Evolutionary conservation across 306 rosid species (phyloP), one percentile per base, ranked within the genome.

Genomic region (Leucaena leucocephala): DNA sequence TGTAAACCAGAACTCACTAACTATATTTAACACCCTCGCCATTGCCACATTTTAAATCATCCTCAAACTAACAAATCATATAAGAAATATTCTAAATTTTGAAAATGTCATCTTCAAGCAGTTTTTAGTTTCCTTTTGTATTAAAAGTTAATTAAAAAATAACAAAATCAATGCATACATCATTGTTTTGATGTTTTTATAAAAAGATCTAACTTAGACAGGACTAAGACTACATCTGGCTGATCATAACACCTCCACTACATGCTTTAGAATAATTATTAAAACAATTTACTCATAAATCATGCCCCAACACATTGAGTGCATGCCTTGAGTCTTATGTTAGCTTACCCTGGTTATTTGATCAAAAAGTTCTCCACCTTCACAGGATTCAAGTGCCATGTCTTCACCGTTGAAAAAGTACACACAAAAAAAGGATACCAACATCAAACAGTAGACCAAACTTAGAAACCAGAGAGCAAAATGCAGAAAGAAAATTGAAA

Each of bases 281-380:
- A 16, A 50, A 50, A 5, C 2, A 2, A 50, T 16, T 50, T 50
- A 50, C 21, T 50, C 57, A 50, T 5, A 15, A 50, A 8, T 50
- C 57, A 67, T 61, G 73, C 67, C 33, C 73, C 75, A 55, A 76
- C 72, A 76, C 55, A 72, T 64, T 21, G 81, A 74, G 48, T 19
- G 57, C 34, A 76, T 64, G 59, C 54, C 61, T 46, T 72, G 36
- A 45, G 55, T 62, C n/a, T 62, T 55, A 48, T 21, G 52, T 61
- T 73, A 79, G 84, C 98, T 90, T 88, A 96, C 99, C 96, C 99
- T 90, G 81, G 91, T 90, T 84, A 96, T 96, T 86, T 93, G 99
- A 85, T 96, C 98, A 89, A 96, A 96, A 79, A 96, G 99, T 67
- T 96, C 99, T 82, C 99, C 99, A 45, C 99, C 99, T 88, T 96